Base-by-base conservation (phyloP, 257 asterid genomes). In the Solanum clarkiae region DNA sequence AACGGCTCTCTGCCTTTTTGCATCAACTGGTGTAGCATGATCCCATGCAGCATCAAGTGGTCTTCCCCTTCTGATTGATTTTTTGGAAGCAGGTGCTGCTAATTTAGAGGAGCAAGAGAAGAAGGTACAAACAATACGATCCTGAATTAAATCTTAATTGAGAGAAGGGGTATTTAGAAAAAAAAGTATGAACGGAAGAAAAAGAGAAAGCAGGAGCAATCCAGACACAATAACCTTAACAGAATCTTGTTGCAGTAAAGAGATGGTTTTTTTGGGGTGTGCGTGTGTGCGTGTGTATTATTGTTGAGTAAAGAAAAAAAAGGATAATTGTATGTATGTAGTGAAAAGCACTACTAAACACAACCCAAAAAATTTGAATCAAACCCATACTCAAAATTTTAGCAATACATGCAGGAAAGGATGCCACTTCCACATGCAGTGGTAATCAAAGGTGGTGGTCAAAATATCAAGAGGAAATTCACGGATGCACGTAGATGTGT, bases 21-120 rank as follows among this genome's bases (percentile, higher is more conserved):
- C 89, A 83, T 91, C 94, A 82, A 92, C 79, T 3, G 71, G 89
- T 68, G 85, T 81, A 56, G 91, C 93, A 85, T 92, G 90, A 29
- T 88, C 92, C 92, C 92, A 91, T 45, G 88, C 87, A 86, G 83
- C 90, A 26, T 92, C 93, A 55, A 80, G 71, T 80, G 88, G 88
- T 87, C 85, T 88, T 69, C 85, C 86, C 88, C 88, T 90, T 85
- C 90, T 90, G 36, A 63, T 24, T 59, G 85, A 65, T 80, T 84
- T 86, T 84, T 53, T 79, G 13, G 83, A 79, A 17, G 86, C 86
- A 70, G 86, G n/a, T 85, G 75, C 75, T 71, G 82, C 88, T 86
- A 66, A 84, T 85, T 81, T 63, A 79, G 60, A 53, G 79, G 72
- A 65, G 45, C 10, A 26, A 65, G 72, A 65, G 81, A 26, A 77